phyloP scores from a whole-genome alignment of 164 flowering plant species.

The Cinnamomum micranthum region DNA sequence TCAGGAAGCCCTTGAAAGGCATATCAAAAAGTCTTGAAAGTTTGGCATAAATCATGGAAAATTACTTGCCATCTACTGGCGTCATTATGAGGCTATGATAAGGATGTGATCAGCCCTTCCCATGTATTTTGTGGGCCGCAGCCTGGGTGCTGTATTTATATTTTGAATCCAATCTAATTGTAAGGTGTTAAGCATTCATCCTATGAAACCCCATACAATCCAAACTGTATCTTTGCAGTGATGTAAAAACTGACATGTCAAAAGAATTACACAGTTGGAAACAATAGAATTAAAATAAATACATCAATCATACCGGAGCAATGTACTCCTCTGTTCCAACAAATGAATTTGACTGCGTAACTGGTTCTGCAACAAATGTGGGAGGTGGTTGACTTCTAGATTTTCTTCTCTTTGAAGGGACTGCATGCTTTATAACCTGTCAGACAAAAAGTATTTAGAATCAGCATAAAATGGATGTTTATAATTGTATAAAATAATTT shows the following conservation, averaged over 20 bases:
- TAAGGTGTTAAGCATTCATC: not conserved
- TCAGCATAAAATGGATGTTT: not conserved
- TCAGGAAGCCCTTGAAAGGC: no score
- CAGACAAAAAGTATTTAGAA: not conserved
- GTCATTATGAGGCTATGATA: no score
- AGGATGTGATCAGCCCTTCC: no score
- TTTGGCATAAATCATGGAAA: no score
- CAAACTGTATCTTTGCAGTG: no score
- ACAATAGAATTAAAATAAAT: not conserved
- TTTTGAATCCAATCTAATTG: not conserved
- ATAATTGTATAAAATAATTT: no score
- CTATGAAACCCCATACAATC: not conserved
- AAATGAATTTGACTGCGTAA: constrained; percentile 84
- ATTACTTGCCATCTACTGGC: no score
- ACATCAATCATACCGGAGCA: constrained; percentile 74
- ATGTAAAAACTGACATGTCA: not conserved
- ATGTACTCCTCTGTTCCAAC: constrained; percentile 99
- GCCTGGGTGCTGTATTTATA: not conserved
- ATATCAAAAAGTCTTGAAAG: no score
- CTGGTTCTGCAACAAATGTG: constrained; percentile 83
- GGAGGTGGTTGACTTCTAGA: constrained; percentile 71
- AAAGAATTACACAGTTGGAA: not conserved
- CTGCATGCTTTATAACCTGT: constrained; percentile 62
- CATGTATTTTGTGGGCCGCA: no score
- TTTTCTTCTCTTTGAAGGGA: constrained; percentile 45